Conservation (phyloP, 2,329 filamentous ascomycete genomes). For the Aureobasidium pullulans region DNA sequence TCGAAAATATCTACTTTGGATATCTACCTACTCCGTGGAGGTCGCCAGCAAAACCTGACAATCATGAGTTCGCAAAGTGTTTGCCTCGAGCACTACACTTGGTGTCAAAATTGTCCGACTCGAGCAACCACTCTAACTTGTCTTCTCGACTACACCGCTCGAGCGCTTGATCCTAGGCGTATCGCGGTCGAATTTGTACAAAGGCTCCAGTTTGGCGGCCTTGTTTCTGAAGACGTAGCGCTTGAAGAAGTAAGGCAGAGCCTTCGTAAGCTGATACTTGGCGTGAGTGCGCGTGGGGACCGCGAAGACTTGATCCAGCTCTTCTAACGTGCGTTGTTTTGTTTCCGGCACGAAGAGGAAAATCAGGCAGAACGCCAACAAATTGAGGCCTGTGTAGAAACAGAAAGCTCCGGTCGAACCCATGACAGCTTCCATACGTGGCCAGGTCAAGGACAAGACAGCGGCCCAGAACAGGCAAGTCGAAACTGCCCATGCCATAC, state of each 20-base stretch:
- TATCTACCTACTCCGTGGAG: no score
- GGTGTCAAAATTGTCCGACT: no score
- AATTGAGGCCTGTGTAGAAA: constrained; percentile 55
- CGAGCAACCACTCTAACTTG: no score
- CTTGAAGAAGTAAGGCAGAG: constrained; percentile 41
- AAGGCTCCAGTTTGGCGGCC: constrained; percentile 6
- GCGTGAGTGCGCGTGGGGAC: constrained; percentile 37
- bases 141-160: no score
- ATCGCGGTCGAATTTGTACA: no score
- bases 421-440: constrained; percentile 41
- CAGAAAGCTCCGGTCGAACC: constrained; percentile 50
- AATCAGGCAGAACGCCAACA: constrained; percentile 55
- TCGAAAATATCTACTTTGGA: no score
- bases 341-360: constrained; percentile 50
- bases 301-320: constrained; percentile 45
- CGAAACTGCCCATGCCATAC: constrained; percentile 25
- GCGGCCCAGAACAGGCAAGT: constrained; percentile 43
- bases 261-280: constrained; percentile 28
- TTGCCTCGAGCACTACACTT: no score
- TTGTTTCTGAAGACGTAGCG: constrained; percentile 35
- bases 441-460: constrained; percentile 45
- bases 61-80: no score
- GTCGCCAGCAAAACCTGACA: no score
- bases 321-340: constrained; percentile 42
- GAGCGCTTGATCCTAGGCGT: no score